A percentile compares a stretch with the other conserved stretches of the same genome.
phyloP scores from a whole-genome alignment of 148 eudicot species.

The Salicornia ramosissima region DNA sequence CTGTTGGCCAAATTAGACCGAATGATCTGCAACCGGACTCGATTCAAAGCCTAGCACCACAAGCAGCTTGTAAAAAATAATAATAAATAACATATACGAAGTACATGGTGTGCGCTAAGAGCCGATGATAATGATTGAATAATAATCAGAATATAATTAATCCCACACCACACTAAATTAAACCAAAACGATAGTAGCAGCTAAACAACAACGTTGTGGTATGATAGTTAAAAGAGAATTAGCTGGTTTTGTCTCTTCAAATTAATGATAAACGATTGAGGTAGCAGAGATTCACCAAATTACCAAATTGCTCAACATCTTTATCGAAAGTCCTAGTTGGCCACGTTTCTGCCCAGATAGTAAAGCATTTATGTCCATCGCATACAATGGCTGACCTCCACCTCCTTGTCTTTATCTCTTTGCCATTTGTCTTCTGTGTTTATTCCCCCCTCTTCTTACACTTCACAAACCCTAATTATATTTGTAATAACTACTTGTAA shows the following conservation, averaged over 20 bases:
- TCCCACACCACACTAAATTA: too few species aligned
- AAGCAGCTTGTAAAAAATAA: too few species aligned
- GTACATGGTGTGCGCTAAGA: too few species aligned
- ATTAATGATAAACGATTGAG: background rate
- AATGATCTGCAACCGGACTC: too few species aligned
- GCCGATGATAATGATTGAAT: background rate
- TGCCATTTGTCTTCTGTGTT: background rate
- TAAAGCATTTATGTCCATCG: background rate
- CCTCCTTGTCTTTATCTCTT: background rate
- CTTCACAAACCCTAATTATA: too few species aligned
- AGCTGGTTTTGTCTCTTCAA: conserved; percentile 17
- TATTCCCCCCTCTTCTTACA: background rate
- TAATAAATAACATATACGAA: too few species aligned
- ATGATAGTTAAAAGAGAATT: conserved; percentile 16
- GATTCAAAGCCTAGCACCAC: too few species aligned
- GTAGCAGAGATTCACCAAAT: background rate
- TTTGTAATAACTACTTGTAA: too few species aligned
- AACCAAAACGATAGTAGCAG: background rate
- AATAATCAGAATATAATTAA: background rate
- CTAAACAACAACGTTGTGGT: too few species aligned
- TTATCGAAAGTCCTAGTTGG: conserved; percentile 9
- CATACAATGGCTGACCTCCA: conserved; percentile 4
- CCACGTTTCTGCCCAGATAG: conserved; percentile 13
- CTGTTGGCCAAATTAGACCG: too few species aligned
- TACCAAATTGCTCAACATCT: conserved; percentile 3